Conservation (phyloP, 1,284 basidiomycete genomes). For the Cryptococcus wingfieldii region DNA sequence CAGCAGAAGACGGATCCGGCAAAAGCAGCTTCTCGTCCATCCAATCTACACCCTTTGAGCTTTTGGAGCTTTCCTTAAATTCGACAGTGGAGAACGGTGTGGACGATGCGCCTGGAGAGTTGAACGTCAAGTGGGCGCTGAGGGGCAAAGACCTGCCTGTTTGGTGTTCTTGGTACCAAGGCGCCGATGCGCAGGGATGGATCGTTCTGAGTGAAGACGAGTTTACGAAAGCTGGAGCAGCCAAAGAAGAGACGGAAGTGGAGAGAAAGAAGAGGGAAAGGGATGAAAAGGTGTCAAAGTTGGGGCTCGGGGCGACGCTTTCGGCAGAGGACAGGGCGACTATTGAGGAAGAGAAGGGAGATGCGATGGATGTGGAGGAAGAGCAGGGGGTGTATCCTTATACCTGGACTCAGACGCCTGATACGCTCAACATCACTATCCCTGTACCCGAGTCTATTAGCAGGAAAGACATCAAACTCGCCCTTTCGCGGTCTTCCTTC, state of each 20-base stretch:
- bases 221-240: neutral
- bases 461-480: constrained; percentile 62
- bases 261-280: constrained; percentile 17
- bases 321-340: neutral
- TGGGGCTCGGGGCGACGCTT: constrained; percentile 32
- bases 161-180: constrained; percentile 24
- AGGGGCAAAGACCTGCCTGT: constrained; percentile 68
- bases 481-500: constrained; percentile 62
- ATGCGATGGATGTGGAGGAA: constrained; percentile 14
- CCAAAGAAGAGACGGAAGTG: constrained; percentile 6
- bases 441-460: constrained; percentile 67
- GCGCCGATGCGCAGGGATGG: constrained; percentile 31
- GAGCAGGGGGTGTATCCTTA: constrained; percentile 58
- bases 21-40: constrained; percentile 16
- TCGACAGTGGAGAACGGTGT: constrained; percentile 10
- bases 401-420: constrained; percentile 83
- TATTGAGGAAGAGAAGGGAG: neutral
- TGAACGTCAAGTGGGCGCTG: constrained; percentile 59
- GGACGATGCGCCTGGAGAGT: constrained; percentile 46
- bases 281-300: constrained; percentile 18
- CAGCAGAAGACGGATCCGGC: neutral
- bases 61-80: constrained; percentile 34
- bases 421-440: constrained; percentile 75
- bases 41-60: constrained; percentile 25
- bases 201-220: constrained; percentile 22